A percentile compares a stretch with the other conserved stretches of the same genome.
phyloP scores from a whole-genome alignment of 2,329 filamentous ascomycete genomes.

The Sporothrix schenckii region DNA sequence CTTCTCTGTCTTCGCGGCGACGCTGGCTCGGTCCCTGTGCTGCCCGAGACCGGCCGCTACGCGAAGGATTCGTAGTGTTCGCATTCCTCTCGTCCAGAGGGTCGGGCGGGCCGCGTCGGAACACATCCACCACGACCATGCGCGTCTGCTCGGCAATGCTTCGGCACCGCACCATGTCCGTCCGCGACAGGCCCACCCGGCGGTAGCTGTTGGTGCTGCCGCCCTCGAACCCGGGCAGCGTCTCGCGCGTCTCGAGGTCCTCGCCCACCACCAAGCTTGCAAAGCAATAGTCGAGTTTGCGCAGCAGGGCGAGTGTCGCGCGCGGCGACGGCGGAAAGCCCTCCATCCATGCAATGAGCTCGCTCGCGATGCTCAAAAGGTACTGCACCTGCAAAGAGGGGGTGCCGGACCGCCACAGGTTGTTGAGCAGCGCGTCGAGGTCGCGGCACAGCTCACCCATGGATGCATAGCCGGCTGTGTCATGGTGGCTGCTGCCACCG shows the following conservation, averaged over 20 bases:
- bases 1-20: background rate
- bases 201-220: constrained; percentile 43
- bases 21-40: background rate
- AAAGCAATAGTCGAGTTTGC: constrained; percentile 83
- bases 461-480: constrained; percentile 53
- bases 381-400: constrained; percentile 82
- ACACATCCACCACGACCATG: constrained; percentile 68
- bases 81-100: constrained; percentile 23
- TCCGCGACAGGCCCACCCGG: constrained; percentile 69
- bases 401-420: constrained; percentile 85
- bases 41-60: background rate
- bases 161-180: constrained; percentile 85
- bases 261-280: constrained; percentile 70
- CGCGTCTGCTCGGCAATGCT: constrained; percentile 78
- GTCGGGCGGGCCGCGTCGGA: constrained; percentile 50
- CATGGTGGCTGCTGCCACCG: too few relatives aligned
- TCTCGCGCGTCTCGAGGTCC: constrained; percentile 66
- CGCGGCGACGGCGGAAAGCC: constrained; percentile 70
- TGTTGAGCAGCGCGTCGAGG: constrained; percentile 72
- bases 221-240: constrained; percentile 69
- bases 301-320: constrained; percentile 70
- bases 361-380: constrained; percentile 73
- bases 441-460: constrained; percentile 75
- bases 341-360: constrained; percentile 71
- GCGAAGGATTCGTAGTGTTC: too few relatives aligned